Conservation (phyloP, 371 early-diverging fungal genomes). For the Syncephalis fuscata region DNA sequence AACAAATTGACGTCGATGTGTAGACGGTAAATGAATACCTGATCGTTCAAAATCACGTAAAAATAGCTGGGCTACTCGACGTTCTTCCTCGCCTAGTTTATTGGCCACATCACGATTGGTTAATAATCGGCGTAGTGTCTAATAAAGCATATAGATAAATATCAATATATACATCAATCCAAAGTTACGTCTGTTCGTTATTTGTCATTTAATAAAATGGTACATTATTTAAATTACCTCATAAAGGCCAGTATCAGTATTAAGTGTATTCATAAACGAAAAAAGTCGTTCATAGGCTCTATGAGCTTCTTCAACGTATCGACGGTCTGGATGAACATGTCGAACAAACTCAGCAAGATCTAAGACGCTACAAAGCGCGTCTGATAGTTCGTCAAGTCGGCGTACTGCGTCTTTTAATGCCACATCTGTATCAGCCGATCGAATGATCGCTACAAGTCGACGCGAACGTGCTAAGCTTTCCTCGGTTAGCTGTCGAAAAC, state of each 20-base stretch:
- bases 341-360: constrained; percentile 88
- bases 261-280: constrained; percentile 79
- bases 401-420: constrained; percentile 53
- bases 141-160: constrained; percentile 1
- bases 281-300: constrained; percentile 54
- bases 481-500: constrained; percentile 3
- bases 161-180: not conserved
- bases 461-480: constrained; percentile 9
- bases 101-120: constrained; percentile 30
- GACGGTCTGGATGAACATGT: constrained; percentile 66
- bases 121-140: constrained; percentile 47
- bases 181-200: no score
- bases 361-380: constrained; percentile 76
- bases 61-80: constrained; percentile 64
- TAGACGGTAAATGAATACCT: constrained; percentile 69
- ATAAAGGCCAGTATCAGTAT: constrained; percentile 77
- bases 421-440: constrained; percentile 30
- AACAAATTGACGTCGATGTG: constrained; percentile 55
- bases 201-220: not conserved
- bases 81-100: constrained; percentile 46
- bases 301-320: constrained; percentile 59
- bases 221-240: constrained; percentile 19
- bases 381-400: constrained; percentile 75
- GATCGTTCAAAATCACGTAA: constrained; percentile 85
- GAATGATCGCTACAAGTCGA: constrained; percentile 35